Percentiles rank a stretch among this genome's conserved stretches.
Evolutionary conservation across 768 basidiomycete species (phyloP).

Genomic region (Lactarius sp.): DNA sequence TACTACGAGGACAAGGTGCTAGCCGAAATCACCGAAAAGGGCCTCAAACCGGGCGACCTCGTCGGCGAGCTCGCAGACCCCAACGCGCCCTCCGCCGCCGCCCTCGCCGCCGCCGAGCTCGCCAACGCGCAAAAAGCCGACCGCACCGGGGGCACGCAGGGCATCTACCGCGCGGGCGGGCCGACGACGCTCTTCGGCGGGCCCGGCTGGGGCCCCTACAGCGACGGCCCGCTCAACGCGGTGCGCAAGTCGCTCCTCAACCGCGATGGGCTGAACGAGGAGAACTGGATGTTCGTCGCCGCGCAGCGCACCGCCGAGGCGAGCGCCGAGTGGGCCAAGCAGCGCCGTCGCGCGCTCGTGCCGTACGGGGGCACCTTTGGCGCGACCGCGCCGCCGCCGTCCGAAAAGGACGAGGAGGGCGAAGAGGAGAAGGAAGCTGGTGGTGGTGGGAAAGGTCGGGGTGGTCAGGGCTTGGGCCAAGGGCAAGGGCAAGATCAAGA

Average conservation of each 20-base stretch:
- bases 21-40: conserved; percentile 72
- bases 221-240: conserved; percentile 79
- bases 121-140: conserved; percentile 36
- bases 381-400: conserved; percentile 16
- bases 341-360: conserved; percentile 50
- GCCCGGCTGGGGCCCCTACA: conserved; percentile 80
- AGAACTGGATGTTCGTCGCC: conserved; percentile 90
- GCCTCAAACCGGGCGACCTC: conserved; percentile 73
- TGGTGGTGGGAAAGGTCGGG: conserved; percentile 29
- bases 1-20: conserved; percentile 88
- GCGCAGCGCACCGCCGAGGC: conserved; percentile 61
- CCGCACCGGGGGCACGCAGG: conserved; percentile 47
- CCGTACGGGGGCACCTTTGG: conserved; percentile 47
- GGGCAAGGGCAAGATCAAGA: conserved; percentile 2
- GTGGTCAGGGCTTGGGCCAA: neutral
- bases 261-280: conserved; percentile 75
- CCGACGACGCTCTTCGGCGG: conserved; percentile 90
- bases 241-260: conserved; percentile 75
- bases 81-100: conserved; percentile 56
- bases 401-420: conserved; percentile 32
- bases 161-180: conserved; percentile 86
- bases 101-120: conserved; percentile 41
- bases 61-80: conserved; percentile 68
- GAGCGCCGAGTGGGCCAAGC: conserved; percentile 58
- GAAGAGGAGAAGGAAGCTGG: conserved; percentile 29